Percentiles rank a stretch among this genome's conserved stretches.
phyloP scores from a whole-genome alignment of 257 asterid genomes.

The Solanum verrucosum region DNA sequence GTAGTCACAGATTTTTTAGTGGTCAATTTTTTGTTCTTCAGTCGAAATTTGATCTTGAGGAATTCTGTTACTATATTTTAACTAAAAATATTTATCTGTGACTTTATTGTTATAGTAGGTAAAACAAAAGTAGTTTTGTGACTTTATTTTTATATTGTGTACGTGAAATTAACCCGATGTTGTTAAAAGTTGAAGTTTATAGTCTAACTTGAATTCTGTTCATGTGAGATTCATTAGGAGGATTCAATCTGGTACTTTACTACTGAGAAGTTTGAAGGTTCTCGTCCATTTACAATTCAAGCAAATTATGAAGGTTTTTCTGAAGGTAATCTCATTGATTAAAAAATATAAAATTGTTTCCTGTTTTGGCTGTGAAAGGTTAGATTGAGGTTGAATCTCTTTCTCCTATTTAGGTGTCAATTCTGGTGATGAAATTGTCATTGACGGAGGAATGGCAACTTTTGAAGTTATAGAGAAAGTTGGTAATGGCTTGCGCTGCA shows the following conservation, averaged over 20 bases:
- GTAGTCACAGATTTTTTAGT: background rate
- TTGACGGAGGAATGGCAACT: constrained; percentile 90
- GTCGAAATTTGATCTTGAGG: background rate
- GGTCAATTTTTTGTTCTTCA: background rate
- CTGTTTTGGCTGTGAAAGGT: background rate
- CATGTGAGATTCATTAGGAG: constrained; percentile 30
- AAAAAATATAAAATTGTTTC: background rate
- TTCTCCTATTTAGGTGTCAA: constrained; percentile 36
- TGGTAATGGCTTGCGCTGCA: constrained; percentile 65
- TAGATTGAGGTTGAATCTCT: background rate
- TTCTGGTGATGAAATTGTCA: constrained; percentile 64
- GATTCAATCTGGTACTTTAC: constrained; percentile 75
- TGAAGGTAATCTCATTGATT: constrained; percentile 38
- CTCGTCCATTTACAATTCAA: constrained; percentile 60
- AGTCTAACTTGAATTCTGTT: background rate
- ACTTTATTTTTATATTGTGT: background rate
- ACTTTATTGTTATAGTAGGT: background rate
- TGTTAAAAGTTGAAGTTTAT: background rate
- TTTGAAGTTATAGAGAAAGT: constrained; percentile 59
- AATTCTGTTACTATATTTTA: background rate
- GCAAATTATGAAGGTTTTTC: constrained; percentile 64
- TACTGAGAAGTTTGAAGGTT: constrained; percentile 55
- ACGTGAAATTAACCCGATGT: background rate
- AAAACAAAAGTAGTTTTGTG: background rate
- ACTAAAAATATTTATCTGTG: background rate